Percentiles rank a stretch among this genome's conserved stretches.
phyloP scores from a whole-genome alignment of 805 yeast genomes.

The Suhomyces xylopsoci region DNA sequence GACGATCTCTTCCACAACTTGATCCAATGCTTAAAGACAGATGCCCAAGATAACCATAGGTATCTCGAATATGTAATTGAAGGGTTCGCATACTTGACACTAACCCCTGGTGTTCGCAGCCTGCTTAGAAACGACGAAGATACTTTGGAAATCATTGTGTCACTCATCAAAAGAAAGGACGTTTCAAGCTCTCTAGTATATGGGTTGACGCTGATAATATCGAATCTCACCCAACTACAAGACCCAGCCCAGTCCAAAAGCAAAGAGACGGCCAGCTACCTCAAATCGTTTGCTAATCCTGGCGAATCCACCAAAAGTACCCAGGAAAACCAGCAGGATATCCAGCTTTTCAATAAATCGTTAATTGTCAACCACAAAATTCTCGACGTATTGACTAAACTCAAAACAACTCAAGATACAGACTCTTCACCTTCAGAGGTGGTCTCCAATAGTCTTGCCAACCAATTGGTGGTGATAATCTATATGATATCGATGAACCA shows the following conservation, averaged over 20 bases:
- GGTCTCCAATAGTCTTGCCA: constrained; percentile 7
- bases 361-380: constrained; percentile 23
- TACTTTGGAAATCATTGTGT: constrained; percentile 22
- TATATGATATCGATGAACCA: constrained; percentile 31
- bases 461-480: constrained; percentile 32
- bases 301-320: constrained; percentile 17
- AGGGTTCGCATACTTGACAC: constrained; percentile 48
- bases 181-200: constrained; percentile 18
- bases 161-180: constrained; percentile 4
- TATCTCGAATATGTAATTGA: constrained; percentile 31
- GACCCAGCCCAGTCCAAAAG: constrained; percentile 24
- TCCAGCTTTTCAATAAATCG: constrained; percentile 30
- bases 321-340: constrained; percentile 21
- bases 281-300: constrained; percentile 38
- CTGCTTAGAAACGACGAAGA: constrained; percentile 34
- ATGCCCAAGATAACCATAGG: constrained; percentile 6
- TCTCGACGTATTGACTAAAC: constrained; percentile 14
- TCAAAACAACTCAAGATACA: constrained; percentile 15
- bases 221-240: constrained; percentile 36
- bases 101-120: constrained; percentile 31
- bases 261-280: constrained; percentile 30
- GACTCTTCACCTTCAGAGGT: constrained; percentile 4
- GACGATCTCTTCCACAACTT: constrained; percentile 10
- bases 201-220: constrained; percentile 41
- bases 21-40: constrained; percentile 7